These are phyloP conservation scores for Aspergillus fructus DNA, from an alignment of 2,329 filamentous ascomycete genomes.

Conservation along the genomic window DNA sequence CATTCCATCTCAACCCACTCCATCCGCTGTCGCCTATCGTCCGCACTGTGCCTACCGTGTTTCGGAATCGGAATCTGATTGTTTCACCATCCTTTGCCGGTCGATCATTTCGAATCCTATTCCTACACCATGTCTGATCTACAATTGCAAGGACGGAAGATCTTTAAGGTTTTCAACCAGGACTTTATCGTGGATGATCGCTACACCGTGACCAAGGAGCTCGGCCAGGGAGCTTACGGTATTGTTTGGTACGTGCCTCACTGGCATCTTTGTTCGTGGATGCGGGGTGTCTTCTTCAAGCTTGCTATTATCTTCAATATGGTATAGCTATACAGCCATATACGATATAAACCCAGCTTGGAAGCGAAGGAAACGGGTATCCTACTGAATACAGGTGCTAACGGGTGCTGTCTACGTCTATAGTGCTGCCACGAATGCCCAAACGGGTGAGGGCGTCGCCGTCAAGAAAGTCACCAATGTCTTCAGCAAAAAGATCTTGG, in stretches of 20 bases:
- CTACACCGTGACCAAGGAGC: constrained; percentile 97
- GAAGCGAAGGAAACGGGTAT: not conserved
- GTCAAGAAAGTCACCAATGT: constrained; percentile 99
- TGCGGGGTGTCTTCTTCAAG: not conserved
- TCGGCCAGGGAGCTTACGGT: constrained; percentile 96
- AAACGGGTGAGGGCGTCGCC: constrained; percentile 88
- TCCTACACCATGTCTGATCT: constrained; percentile 56
- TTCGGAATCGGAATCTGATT: not conserved
- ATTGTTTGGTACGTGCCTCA: constrained; percentile 79
- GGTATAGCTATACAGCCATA: not conserved
- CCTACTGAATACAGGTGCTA: constrained; percentile 11
- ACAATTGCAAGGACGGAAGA: constrained; percentile 71
- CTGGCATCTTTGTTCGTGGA: constrained; percentile 2
- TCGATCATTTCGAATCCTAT: constrained; percentile 11
- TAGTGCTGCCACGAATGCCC: constrained; percentile 88
- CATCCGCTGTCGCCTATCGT: constrained; percentile 1
- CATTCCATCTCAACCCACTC: not conserved
- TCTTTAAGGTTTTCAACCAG: constrained; percentile 99
- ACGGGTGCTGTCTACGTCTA: constrained; percentile 12
- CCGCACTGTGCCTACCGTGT: constrained; percentile 1
- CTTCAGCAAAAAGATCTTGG: constrained; percentile 99
- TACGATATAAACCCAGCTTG: not conserved
- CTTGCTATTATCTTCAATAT: not conserved
- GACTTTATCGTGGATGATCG: constrained; percentile 98
- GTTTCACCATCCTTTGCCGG: constrained; percentile 2